Evolutionary conservation across 306 rosid species (phyloP).

Genomic region (Albizia julibrissin): DNA sequence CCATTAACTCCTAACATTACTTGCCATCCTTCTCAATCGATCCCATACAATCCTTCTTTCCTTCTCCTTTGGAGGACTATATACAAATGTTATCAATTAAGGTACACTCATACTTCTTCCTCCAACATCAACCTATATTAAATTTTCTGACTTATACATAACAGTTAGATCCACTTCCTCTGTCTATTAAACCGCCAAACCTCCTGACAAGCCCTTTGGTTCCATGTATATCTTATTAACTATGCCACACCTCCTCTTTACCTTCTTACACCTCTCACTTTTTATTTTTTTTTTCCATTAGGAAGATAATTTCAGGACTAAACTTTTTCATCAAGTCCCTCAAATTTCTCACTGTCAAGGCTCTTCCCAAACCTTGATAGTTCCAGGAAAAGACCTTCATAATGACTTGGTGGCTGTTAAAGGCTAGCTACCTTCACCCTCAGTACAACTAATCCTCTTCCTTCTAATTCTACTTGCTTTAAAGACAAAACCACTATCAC

Average conservation of each 20-base stretch:
- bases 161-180: not conserved
- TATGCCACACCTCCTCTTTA: not conserved
- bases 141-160: not conserved
- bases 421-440: not conserved
- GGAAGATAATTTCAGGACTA: not conserved
- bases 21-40: not conserved
- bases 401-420: not conserved
- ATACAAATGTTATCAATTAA: not conserved
- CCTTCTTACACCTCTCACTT: fast-evolving
- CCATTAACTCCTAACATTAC: too few species aligned
- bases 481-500: too few species aligned
- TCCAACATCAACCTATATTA: not conserved
- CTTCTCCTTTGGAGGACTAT: not conserved
- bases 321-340: not conserved
- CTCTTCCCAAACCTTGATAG: not conserved
- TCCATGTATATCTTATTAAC: not conserved
- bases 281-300: not conserved
- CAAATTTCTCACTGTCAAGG: not conserved
- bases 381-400: not conserved
- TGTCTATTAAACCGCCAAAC: not conserved
- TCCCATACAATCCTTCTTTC: not conserved
- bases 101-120: fast-evolving
- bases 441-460: too few species aligned
- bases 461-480: too few species aligned
- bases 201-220: not conserved